Evolutionary conservation across 129 eudicot genomes (phyloP).

Genomic region (Artemisia tridentata): DNA sequence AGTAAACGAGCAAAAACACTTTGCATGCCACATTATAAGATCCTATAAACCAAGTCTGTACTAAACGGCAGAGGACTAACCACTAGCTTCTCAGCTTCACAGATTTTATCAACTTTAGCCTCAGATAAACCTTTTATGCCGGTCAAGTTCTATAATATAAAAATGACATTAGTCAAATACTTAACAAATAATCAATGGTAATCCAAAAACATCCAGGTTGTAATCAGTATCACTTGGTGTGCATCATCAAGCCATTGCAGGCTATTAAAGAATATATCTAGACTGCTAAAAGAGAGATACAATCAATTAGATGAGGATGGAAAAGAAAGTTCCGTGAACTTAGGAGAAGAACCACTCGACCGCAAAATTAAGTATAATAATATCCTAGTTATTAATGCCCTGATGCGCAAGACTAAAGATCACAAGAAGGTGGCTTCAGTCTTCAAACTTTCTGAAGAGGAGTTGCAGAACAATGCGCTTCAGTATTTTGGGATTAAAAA

Average conservation of each 20-base stretch:
- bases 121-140: conserved; percentile 97
- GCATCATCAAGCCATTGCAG: conserved; percentile 99
- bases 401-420: no score
- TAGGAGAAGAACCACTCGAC: no score
- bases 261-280: no score
- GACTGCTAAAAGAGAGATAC: no score
- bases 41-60: not conserved
- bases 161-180: not conserved
- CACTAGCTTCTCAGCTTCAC: conserved; percentile 99
- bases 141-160: conserved; percentile 59
- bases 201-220: conserved; percentile 31
- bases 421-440: no score
- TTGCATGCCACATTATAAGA: conserved; percentile 1
- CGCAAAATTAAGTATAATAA: no score
- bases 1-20: conserved; percentile 18
- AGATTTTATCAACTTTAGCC: conserved; percentile 97
- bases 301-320: no score
- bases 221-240: conserved; percentile 71
- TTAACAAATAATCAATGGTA: conserved; percentile 9
- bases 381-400: no score
- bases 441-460: no score
- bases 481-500: no score
- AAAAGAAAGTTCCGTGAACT: no score
- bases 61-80: conserved; percentile 38
- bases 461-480: no score